Base-by-base conservation (phyloP, 2,329 filamentous ascomycete genomes). In the Claviceps humidiphila region DNA sequence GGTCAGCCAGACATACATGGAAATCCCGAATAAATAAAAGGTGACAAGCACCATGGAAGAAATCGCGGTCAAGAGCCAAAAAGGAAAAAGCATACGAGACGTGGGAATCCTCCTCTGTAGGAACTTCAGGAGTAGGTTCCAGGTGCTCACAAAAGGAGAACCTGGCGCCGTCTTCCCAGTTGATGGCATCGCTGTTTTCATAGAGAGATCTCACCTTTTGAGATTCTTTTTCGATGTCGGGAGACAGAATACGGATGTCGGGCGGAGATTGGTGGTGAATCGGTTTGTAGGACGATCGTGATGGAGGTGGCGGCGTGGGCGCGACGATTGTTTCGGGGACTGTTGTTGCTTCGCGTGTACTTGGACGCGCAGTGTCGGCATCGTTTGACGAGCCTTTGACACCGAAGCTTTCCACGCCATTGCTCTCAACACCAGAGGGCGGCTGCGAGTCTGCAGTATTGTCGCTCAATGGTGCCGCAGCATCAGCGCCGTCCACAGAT, bases 141-240 rank as follows among this genome's bases (percentile, higher is more conserved):
- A 73, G 66, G 55, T 68, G 71, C 61, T 73, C 75, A 64, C 68
- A 70, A 59, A 72, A 73, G 63, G 69, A 72, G 63, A 64, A 69
- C 58, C 70, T 66, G 55, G 66, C 70, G 56, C 75, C 74, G 62
- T 77, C 73, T 65, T 77, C 74, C 72, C 73, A 76, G 57, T 67
- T 68, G 66, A 74, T 66, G 66, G 65, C 67, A 63, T 77, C 76
- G 68, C 72, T 73, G 62, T 72, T 71, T 70, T 76, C 73, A 73
- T 81, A 81, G 69, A 81, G 77, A 68, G 77, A 81, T 74, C 78
- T 80, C 74, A 81, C 78, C 74, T 81, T 80, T 76, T 77, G 76
- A 70, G 78, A 81, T 70, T 81, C 78, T 69, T 75, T 76, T 71
- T 81, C 77, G 61, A 75, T 66, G 59, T 80, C 76, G 64, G 70